Evolutionary conservation across 2,329 filamentous ascomycete genomes (phyloP), one percentile per base, ranked within the genome.

Genomic region (Venturia asperata): DNA sequence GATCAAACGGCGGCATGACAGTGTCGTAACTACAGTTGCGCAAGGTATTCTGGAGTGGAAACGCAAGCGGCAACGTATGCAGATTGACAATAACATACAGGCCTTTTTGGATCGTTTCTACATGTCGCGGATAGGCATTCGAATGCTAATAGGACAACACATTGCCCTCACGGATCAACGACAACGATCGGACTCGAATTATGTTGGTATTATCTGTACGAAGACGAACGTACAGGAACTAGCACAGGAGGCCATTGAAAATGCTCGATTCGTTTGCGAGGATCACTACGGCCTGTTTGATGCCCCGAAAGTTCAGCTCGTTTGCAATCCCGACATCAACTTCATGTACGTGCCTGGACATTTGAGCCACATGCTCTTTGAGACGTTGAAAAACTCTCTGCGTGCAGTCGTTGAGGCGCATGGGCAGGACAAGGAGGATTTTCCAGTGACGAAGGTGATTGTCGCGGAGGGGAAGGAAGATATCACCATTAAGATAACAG

Each of bases 271-370:
- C 73, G 94, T 99, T 42, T 99, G 94, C 75, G 94, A 99, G 77
- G 94, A 97, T 75, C 93, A 97, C 78, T 99, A 97, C 74, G 94
- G 94, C 67, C 82, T 99, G 13, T 99, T 97, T 72, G 93, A 97
- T 74, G 92, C 94, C 10, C 94, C 94, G 65, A 95, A 96, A 77
- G 89, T 99, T 70, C 92, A 97, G 78, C 88, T 99, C 66, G 91
- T 99, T 67, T 99, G 94, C 82, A 92, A 92, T 73, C 89, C 91
- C 21, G 87, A 95, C 76, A 83, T 99, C 72, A 89, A 95, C 81
- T 99, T 99, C 80, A 99, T 99, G 94, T 99, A 99, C 74, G 94
- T 99, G 64, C 94, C 94, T 0, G 94, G 94, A n/a, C 94, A 99
- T 78, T 76, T 99, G 76, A 96, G 92, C 70, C 94, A 99, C 79